Evolutionary conservation across 331 rosid species (phyloP).

Genomic region (Phaseolus coccineus): DNA sequence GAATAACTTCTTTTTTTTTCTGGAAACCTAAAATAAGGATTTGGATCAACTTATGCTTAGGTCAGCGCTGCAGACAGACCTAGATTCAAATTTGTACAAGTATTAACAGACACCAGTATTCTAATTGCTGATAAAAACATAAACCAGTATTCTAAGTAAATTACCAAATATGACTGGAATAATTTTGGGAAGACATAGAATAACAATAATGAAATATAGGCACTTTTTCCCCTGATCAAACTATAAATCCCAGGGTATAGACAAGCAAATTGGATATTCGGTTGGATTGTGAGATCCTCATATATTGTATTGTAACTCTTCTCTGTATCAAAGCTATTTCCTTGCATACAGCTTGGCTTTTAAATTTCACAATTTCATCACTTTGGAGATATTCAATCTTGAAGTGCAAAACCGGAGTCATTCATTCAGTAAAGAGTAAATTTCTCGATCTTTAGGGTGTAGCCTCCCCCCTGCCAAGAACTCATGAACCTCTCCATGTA

Average conservation of each 20-base stretch:
- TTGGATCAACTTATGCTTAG: not conserved
- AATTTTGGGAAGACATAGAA: not conserved
- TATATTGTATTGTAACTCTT: not conserved
- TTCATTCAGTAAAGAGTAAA: conserved; percentile 64
- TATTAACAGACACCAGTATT: conserved; percentile 5
- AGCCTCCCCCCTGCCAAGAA: conserved; percentile 75
- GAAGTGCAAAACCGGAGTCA: conserved; percentile 40
- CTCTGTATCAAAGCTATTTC: conserved; percentile 1
- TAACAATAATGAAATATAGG: not conserved
- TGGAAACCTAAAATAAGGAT: not conserved
- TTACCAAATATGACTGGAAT: not conserved
- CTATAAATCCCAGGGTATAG: conserved; percentile 13
- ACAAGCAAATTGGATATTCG: conserved; percentile 20
- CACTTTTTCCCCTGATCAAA: not conserved
- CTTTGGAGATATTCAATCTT: conserved; percentile 30
- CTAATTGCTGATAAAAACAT: not conserved
- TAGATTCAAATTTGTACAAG: conserved; percentile 20
- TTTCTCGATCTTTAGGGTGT: conserved; percentile 70
- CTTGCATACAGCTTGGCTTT: conserved; percentile 9
- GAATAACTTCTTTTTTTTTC: not conserved
- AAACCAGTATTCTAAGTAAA: conserved; percentile 1
- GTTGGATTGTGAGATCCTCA: conserved; percentile 13
- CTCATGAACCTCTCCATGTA: conserved; percentile 79
- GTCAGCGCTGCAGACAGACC: not conserved
- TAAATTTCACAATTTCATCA: conserved; percentile 28